Evolutionary conservation across 257 asterid genomes (phyloP).

Genomic region (Eustoma russellianum): DNA sequence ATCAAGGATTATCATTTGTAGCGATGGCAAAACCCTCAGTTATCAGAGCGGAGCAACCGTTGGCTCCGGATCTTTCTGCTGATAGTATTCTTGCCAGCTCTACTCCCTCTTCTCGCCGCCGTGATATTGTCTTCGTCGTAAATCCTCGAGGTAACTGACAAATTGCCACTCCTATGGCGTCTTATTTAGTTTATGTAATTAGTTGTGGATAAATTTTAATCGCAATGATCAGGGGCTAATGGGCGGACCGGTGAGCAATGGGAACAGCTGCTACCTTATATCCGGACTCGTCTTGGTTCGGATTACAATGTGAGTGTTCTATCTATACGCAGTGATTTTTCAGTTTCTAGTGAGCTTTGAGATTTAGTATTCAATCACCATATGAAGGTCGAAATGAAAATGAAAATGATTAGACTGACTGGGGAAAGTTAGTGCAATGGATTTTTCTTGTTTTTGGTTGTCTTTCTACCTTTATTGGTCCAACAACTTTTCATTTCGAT

Average conservation of each 20-base stretch:
- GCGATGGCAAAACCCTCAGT: constrained; percentile 59
- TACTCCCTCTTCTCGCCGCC: constrained; percentile 51
- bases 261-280: constrained; percentile 80
- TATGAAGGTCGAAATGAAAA: no score
- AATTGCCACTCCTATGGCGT: not conserved
- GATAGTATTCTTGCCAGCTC: constrained; percentile 26
- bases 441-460: no score
- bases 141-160: constrained; percentile 59
- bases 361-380: no score
- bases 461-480: no score
- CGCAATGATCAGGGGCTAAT: constrained; percentile 72
- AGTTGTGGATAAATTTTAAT: constrained; percentile 6
- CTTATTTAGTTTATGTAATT: not conserved
- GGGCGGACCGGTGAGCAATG: constrained; percentile 92
- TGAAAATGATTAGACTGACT: no score
- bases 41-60: constrained; percentile 55
- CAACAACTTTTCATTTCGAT: no score
- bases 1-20: constrained; percentile 30
- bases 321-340: not conserved
- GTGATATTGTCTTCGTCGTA: constrained; percentile 81
- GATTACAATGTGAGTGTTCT: constrained; percentile 71
- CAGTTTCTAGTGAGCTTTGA: no score
- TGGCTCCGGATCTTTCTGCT: constrained; percentile 53
- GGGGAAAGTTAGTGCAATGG: no score
- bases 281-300: constrained; percentile 77